Conservation (phyloP, 2,329 filamentous ascomycete species). For the Metarhizium anisopliae region DNA sequence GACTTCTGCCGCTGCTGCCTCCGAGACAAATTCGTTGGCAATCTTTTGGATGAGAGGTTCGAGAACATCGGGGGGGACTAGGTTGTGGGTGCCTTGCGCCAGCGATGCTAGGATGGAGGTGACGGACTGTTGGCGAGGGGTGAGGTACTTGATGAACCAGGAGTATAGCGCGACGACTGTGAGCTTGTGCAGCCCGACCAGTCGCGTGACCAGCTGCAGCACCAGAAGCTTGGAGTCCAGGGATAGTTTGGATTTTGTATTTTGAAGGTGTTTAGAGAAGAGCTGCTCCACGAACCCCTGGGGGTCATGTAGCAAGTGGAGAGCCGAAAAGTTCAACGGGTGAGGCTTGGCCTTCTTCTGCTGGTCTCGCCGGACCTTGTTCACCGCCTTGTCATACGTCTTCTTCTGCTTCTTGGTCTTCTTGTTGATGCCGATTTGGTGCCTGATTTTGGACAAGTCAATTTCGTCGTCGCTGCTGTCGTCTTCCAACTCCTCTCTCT, state of each 20-base stretch:
- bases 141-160: slow-evolving; percentile 90
- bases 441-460: slow-evolving; percentile 73
- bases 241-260: slow-evolving; percentile 72
- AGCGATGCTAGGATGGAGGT: slow-evolving; percentile 89
- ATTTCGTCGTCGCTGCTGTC: slow-evolving; percentile 73
- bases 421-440: slow-evolving; percentile 89
- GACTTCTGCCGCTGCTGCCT: slow-evolving; percentile 84
- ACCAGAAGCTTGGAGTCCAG: slow-evolving; percentile 87
- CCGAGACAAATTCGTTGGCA: slow-evolving; percentile 95
- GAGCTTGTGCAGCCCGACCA: slow-evolving; percentile 88
- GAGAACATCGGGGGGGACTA: slow-evolving; percentile 86
- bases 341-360: slow-evolving; percentile 83
- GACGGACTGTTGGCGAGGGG: slow-evolving; percentile 78
- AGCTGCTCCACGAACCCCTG: slow-evolving; percentile 87
- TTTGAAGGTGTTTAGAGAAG: slow-evolving; percentile 86
- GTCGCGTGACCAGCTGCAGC: slow-evolving; percentile 78
- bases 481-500: slow-evolving; percentile 86
- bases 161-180: slow-evolving; percentile 88
- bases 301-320: slow-evolving; percentile 88
- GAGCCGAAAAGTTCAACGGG: slow-evolving; percentile 87
- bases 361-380: slow-evolving; percentile 74
- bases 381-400: slow-evolving; percentile 68
- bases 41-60: slow-evolving; percentile 92
- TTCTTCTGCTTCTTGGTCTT: slow-evolving; percentile 85
- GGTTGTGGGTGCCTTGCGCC: slow-evolving; percentile 81